Evolutionary conservation across 768 basidiomycete species (phyloP).

Genomic region (Podaxis sp.): DNA sequence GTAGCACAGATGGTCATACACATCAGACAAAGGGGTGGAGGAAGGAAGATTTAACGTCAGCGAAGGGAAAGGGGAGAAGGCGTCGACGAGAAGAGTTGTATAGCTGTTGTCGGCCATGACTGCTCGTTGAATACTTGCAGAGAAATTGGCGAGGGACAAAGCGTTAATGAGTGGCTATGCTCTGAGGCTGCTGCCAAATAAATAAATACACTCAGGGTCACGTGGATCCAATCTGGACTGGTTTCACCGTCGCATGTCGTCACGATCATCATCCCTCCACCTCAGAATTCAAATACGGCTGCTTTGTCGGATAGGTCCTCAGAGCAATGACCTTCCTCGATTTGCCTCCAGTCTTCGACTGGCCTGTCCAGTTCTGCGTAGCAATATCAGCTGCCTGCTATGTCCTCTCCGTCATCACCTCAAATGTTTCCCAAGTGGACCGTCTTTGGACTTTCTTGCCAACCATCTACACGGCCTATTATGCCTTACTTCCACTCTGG

Average conservation of each 20-base stretch:
- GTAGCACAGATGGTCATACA: constrained; percentile 32
- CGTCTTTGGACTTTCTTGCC: constrained; percentile 81
- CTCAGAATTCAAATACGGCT: neutral
- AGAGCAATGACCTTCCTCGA: constrained; percentile 24
- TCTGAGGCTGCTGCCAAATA: neutral
- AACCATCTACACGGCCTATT: constrained; percentile 79
- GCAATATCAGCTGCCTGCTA: constrained; percentile 50
- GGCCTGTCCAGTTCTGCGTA: constrained; percentile 65
- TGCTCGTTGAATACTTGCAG: neutral
- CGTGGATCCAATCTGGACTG: neutral
- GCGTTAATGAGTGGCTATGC: neutral
- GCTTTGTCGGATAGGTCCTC: neutral
- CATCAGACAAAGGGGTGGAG: constrained; percentile 27
- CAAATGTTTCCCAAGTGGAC: constrained; percentile 88
- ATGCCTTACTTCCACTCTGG: constrained; percentile 71
- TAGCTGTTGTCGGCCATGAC: constrained; percentile 17
- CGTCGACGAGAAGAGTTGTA: constrained; percentile 37
- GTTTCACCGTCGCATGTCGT: neutral
- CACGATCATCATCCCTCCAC: neutral
- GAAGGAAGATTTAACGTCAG: constrained; percentile 32
- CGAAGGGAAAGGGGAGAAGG: constrained; percentile 41
- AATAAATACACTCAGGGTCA: neutral
- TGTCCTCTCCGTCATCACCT: constrained; percentile 62
- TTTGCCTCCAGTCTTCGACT: constrained; percentile 44
- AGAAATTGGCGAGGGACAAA: neutral